Percentiles rank a stretch among this genome's conserved stretches.
Conservation (phyloP, 176 grass and related monocot species). For the Alopecurus myosuroides region DNA sequence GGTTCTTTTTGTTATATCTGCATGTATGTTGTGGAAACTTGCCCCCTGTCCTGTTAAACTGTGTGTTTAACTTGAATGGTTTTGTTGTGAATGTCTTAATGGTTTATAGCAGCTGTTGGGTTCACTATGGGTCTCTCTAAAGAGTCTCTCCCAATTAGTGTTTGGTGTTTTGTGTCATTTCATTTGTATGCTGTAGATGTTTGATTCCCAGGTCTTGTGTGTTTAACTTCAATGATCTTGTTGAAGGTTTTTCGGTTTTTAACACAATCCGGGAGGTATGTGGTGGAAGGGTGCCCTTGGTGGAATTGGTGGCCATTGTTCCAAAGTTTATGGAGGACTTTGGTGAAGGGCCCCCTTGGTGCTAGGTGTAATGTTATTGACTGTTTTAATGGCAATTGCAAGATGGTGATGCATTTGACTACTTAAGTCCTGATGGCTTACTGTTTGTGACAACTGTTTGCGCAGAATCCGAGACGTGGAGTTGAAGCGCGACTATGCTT, state of each 20-base stretch:
- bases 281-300: slow-evolving; percentile 93
- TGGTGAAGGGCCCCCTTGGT: slow-evolving; percentile 92
- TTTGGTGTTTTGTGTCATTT: slow-evolving; percentile 25
- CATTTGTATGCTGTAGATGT: slow-evolving; percentile 39
- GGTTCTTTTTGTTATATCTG: slow-evolving; percentile 16
- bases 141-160: slow-evolving; percentile 1
- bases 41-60: slow-evolving; percentile 30
- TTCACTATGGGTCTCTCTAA: not conserved
- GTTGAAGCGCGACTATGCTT: slow-evolving; percentile 98
- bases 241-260: slow-evolving; percentile 99
- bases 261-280: slow-evolving; percentile 79
- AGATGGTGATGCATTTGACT: slow-evolving; percentile 57
- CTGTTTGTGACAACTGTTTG: slow-evolving; percentile 84
- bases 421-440: slow-evolving; percentile 69
- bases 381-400: slow-evolving; percentile 58
- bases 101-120: slow-evolving; percentile 35
- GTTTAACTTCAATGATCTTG: slow-evolving; percentile 98
- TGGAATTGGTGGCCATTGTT: slow-evolving; percentile 87
- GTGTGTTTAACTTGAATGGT: slow-evolving; percentile 84
- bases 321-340: slow-evolving; percentile 86
- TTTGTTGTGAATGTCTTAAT: slow-evolving; percentile 95
- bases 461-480: slow-evolving; percentile 99
- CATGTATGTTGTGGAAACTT: slow-evolving; percentile 35
- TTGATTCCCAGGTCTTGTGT: slow-evolving; percentile 49
- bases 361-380: slow-evolving; percentile 83